phyloP scores from a whole-genome alignment of 2,329 filamentous ascomycete species.

The Colletotrichum gigasporum region DNA sequence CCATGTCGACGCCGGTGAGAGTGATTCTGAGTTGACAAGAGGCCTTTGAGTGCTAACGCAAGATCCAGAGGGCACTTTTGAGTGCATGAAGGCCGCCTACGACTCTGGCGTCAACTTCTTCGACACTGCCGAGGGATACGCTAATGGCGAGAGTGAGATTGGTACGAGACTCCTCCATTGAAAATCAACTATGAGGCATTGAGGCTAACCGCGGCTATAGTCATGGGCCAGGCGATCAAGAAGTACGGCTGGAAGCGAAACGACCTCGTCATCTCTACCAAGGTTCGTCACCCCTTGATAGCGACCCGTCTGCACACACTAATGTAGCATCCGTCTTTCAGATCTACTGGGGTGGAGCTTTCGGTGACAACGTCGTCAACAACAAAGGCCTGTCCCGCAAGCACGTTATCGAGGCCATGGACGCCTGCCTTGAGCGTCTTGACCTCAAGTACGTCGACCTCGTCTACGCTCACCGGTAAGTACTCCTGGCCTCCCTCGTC shows the following conservation, averaged over 20 bases:
- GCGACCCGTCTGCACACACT: constrained; percentile 1
- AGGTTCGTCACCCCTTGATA: constrained; percentile 46
- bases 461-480: constrained; percentile 70
- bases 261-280: constrained; percentile 70
- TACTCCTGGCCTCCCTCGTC: too few relatives aligned
- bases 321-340: constrained; percentile 36
- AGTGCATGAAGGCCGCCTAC: constrained; percentile 70
- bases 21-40: not conserved
- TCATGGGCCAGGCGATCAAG: constrained; percentile 69
- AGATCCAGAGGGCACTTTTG: constrained; percentile 54
- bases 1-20: constrained; percentile 71
- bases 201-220: constrained; percentile 34
- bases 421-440: constrained; percentile 66
- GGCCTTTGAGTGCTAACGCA: not conserved
- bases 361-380: constrained; percentile 71
- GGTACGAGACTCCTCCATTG: not conserved
- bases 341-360: constrained; percentile 72
- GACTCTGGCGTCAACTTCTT: constrained; percentile 71
- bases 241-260: constrained; percentile 70
- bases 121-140: constrained; percentile 67
- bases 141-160: constrained; percentile 68
- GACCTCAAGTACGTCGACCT: constrained; percentile 72
- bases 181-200: not conserved
- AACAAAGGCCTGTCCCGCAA: constrained; percentile 75
- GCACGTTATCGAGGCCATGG: constrained; percentile 74